phyloP scores from a whole-genome alignment of 2,329 filamentous ascomycete genomes.

The Cladosporium sp. region DNA sequence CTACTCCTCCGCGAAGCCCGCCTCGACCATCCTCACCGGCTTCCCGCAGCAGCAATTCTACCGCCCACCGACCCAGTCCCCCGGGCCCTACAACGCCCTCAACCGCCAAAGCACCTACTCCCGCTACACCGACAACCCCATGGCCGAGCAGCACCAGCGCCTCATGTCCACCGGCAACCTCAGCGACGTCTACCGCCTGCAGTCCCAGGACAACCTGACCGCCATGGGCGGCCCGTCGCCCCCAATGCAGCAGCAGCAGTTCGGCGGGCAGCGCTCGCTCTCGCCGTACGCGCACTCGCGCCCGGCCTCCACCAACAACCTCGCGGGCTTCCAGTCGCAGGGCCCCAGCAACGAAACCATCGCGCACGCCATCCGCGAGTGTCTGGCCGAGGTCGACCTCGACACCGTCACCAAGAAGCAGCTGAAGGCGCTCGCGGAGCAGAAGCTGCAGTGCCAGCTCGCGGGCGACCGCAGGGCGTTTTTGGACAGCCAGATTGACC shows the following conservation, averaged over 20 bases:
- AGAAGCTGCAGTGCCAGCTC: conserved; percentile 84
- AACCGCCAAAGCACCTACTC: conserved; percentile 70
- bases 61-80: conserved; percentile 66
- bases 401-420: conserved; percentile 99
- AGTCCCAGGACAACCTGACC: conserved; percentile 30
- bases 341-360: conserved; percentile 77
- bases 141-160: conserved; percentile 39
- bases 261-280: conserved; percentile 15
- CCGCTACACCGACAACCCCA: conserved; percentile 54
- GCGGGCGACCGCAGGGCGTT: conserved; percentile 79
- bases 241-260: conserved; percentile 13
- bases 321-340: conserved; percentile 49
- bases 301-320: conserved; percentile 22
- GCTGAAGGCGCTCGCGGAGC: conserved; percentile 75
- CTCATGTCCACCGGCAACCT: conserved; percentile 56
- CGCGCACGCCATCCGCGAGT: conserved; percentile 73
- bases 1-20: conserved; percentile 84
- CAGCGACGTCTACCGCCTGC: conserved; percentile 37
- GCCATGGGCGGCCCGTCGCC: conserved; percentile 29
- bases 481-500: conserved; percentile 88
- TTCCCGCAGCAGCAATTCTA: conserved; percentile 52
- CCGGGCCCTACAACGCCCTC: conserved; percentile 62
- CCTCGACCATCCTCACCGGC: conserved; percentile 79
- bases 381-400: conserved; percentile 81
- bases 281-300: conserved; percentile 17